Percentiles rank a stretch among this genome's conserved stretches.
Evolutionary conservation across 306 rosid genomes (phyloP).

Genomic region (Delonix regia): DNA sequence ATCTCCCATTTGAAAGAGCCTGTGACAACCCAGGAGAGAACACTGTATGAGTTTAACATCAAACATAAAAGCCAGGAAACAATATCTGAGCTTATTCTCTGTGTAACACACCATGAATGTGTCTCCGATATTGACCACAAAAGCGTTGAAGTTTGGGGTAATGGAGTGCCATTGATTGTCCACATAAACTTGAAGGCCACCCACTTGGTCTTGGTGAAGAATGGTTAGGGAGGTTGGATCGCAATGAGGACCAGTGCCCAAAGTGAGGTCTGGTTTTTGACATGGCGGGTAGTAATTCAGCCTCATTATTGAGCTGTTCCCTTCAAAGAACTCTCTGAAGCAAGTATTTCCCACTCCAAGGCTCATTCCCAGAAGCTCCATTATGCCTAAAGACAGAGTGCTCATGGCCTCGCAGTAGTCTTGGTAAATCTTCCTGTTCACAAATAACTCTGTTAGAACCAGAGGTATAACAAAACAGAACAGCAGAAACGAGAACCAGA

Average conservation of each 20-base stretch:
- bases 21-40: constrained; percentile 8
- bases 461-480: not conserved
- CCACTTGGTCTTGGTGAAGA: constrained; percentile 92
- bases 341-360: constrained; percentile 65
- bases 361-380: constrained; percentile 91
- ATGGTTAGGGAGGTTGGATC: constrained; percentile 96
- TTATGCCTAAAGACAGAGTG: constrained; percentile 84
- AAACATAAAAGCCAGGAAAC: not conserved
- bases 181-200: constrained; percentile 85
- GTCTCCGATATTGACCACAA: constrained; percentile 97
- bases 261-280: constrained; percentile 80
- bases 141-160: constrained; percentile 75
- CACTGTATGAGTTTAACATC: not conserved
- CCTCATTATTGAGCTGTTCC: constrained; percentile 86
- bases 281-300: constrained; percentile 93
- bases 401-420: constrained; percentile 88
- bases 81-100: not conserved
- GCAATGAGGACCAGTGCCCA: constrained; percentile 98
- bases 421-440: constrained; percentile 65
- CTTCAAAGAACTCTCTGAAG: constrained; percentile 76
- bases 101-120: constrained; percentile 77
- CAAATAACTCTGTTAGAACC: not conserved
- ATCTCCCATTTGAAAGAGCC: constrained; percentile 95
- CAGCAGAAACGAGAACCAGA: not conserved
- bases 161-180: constrained; percentile 84